Conservation (phyloP, 2,329 filamentous ascomycete species). For the Sporothrix humicola region DNA sequence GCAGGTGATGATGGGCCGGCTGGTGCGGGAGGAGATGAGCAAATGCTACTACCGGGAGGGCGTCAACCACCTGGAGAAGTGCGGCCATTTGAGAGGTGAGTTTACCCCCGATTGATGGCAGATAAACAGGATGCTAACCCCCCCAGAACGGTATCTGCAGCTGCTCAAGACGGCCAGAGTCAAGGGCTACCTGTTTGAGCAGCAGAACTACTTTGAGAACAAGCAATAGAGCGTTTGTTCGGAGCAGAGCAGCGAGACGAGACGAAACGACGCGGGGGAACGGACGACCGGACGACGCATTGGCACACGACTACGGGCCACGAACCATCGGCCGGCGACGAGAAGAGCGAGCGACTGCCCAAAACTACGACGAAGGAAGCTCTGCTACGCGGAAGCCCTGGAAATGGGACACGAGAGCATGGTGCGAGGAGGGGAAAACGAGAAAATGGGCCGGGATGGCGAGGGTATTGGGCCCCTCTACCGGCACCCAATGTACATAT, state of each 20-base stretch:
- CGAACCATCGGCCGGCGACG: not conserved
- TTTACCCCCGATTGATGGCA: not conserved
- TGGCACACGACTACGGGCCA: not conserved
- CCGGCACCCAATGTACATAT: conserved; percentile 35
- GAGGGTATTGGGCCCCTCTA: not conserved
- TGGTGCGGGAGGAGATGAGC: conserved; percentile 81
- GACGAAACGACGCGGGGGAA: not conserved
- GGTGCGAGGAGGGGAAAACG: conserved; percentile 19
- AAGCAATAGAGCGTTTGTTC: conserved; percentile 43
- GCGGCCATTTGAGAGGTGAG: conserved; percentile 76
- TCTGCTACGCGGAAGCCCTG: not conserved
- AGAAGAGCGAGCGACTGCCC: not conserved
- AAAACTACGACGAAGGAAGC: not conserved
- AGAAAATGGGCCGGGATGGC: conserved; percentile 2
- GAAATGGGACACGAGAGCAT: not conserved
- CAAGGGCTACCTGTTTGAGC: conserved; percentile 78
- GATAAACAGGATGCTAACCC: conserved; percentile 28
- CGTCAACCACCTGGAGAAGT: conserved; percentile 88
- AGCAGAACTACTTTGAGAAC: conserved; percentile 74
- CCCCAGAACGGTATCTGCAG: conserved; percentile 76
- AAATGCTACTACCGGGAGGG: conserved; percentile 87
- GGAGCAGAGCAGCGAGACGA: not conserved
- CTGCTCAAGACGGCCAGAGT: conserved; percentile 77
- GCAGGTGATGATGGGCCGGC: conserved; percentile 82
- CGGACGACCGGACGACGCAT: not conserved